Evolutionary conservation across 1,284 basidiomycete genomes (phyloP).

Genomic region (Stereum hirsutum): DNA sequence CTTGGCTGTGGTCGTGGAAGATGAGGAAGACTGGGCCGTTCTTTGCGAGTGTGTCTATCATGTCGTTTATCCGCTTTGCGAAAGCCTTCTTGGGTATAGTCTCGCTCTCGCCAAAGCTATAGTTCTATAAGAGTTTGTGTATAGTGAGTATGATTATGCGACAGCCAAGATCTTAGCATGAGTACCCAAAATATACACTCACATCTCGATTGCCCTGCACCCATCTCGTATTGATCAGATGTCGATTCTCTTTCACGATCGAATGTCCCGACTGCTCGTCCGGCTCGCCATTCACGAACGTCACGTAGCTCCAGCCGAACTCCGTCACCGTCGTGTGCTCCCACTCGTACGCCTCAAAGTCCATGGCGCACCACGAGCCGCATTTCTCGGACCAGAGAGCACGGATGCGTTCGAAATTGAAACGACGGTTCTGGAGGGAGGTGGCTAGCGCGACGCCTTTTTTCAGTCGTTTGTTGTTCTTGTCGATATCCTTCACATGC

Average conservation of each 20-base stretch:
- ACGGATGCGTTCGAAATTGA: conserved; percentile 60
- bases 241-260: conserved; percentile 53
- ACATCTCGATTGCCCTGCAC: conserved; percentile 57
- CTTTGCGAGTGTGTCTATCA: conserved; percentile 33
- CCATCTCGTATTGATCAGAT: conserved; percentile 49
- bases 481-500: conserved; percentile 50
- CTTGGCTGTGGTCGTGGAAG: conserved; percentile 69
- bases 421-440: conserved; percentile 43
- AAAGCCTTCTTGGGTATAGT: conserved; percentile 40
- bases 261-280: conserved; percentile 47
- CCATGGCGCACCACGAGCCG: conserved; percentile 66
- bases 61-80: conserved; percentile 37
- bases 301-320: conserved; percentile 59
- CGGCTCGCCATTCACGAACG: conserved; percentile 42
- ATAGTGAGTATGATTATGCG: not conserved
- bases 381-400: conserved; percentile 47
- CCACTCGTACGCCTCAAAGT: conserved; percentile 75
- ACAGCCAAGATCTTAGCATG: not conserved
- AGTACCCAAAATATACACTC: conserved; percentile 13
- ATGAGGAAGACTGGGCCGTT: conserved; percentile 67
- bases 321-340: conserved; percentile 67
- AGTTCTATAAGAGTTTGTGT: conserved; percentile 33
- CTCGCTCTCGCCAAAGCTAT: conserved; percentile 55
- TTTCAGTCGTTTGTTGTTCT: conserved; percentile 69
- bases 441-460: conserved; percentile 40